Evolutionary conservation across 441 rosid species (phyloP).

Genomic region (Hura crepitans): DNA sequence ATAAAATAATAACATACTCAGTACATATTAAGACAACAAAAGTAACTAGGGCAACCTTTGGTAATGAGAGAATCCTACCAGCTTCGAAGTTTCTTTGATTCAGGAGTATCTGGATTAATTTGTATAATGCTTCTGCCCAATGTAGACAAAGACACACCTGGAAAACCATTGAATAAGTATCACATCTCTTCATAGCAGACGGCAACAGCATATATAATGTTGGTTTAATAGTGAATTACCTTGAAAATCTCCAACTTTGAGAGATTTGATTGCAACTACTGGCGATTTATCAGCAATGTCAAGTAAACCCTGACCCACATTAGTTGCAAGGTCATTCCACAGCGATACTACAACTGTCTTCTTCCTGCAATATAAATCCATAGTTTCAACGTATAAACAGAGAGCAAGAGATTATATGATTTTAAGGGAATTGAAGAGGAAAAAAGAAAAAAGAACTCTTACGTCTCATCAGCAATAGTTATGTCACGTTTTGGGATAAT

Average conservation of each 20-base stretch:
- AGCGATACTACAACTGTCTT: slow-evolving; percentile 80
- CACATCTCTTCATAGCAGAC: not conserved
- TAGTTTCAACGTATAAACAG: slow-evolving; percentile 12
- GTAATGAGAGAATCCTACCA: slow-evolving; percentile 41
- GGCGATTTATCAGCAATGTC: slow-evolving; percentile 66
- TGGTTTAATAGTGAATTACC: slow-evolving; percentile 38
- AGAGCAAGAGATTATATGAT: not conserved
- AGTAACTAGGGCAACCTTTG: not conserved
- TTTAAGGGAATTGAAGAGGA: not conserved
- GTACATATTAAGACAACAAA: not conserved
- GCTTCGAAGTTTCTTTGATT: slow-evolving; percentile 60
- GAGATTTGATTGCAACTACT: slow-evolving; percentile 68
- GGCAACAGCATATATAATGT: not conserved
- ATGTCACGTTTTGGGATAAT: slow-evolving; percentile 78
- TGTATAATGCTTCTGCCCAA: slow-evolving; percentile 56
- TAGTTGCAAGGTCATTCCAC: slow-evolving; percentile 81
- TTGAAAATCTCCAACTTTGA: slow-evolving; percentile 87
- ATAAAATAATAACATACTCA: not conserved
- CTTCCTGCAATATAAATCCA: slow-evolving; percentile 39
- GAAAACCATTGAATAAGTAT: not conserved
- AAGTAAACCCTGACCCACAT: slow-evolving; percentile 66
- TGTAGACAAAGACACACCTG: slow-evolving; percentile 84
- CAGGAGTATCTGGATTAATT: slow-evolving; percentile 66
- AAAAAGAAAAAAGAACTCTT: slow-evolving; percentile 7
- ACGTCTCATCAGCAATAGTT: slow-evolving; percentile 77